These are phyloP conservation scores for Pseudonitzschia pungens DNA, from an alignment of 108 stramenopile species.

Conservation along the genomic window DNA sequence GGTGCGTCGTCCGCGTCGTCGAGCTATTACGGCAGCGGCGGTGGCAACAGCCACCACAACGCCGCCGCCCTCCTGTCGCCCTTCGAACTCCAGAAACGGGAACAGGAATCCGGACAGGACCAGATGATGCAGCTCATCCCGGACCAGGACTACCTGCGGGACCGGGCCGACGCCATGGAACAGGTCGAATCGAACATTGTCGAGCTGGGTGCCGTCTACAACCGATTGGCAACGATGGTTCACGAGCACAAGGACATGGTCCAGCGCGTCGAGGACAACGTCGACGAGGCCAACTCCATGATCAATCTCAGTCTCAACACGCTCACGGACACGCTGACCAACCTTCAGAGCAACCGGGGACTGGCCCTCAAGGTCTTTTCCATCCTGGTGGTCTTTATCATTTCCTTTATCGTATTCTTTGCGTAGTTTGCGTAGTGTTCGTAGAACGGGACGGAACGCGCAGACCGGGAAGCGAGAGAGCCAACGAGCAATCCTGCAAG, in stretches of 20 bases:
- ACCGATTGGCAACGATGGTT: conserved; percentile 88
- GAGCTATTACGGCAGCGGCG: conserved; percentile 25
- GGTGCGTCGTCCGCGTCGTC: conserved; percentile 15
- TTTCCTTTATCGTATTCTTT: conserved; percentile 84
- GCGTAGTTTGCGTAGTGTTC: conserved; percentile 55
- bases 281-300: conserved; percentile 82
- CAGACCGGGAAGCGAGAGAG: too few species aligned
- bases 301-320: conserved; percentile 70
- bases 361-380: conserved; percentile 72
- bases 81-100: conserved; percentile 86
- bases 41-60: background rate
- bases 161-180: conserved; percentile 86
- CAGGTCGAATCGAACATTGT: conserved; percentile 84
- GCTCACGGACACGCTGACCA: conserved; percentile 79
- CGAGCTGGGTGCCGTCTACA: conserved; percentile 85
- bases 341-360: conserved; percentile 67
- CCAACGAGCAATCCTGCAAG: too few species aligned
- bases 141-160: conserved; percentile 77
- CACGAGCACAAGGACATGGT: conserved; percentile 88
- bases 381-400: conserved; percentile 78
- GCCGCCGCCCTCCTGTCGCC: conserved; percentile 64
- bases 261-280: conserved; percentile 88
- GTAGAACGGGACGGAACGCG: background rate
- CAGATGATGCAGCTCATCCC: conserved; percentile 84
- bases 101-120: conserved; percentile 65